Base-by-base conservation (phyloP, 2,329 filamentous ascomycete genomes). In the Pezicula neosporulosa region DNA sequence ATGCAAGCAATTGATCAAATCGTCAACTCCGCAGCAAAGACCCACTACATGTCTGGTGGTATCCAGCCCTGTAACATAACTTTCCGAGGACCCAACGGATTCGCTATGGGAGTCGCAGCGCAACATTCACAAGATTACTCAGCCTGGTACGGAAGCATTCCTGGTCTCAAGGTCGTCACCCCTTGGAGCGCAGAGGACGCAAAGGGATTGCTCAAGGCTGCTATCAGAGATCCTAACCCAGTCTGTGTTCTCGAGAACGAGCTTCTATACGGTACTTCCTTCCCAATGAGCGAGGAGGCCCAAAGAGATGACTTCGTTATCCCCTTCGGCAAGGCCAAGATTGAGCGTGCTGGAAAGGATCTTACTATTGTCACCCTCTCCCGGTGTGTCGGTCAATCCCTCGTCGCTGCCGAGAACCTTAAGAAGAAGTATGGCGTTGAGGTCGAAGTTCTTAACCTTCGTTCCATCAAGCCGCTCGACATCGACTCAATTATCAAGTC, bases 1-100 rank as follows among this genome's bases (percentile, higher is more conserved):
- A 99, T 99, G 94, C 94, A 99, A 79, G 90, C 94, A 70, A 99
- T 99, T 74, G 94, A 99, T 73, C 94, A 99, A 74, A 90, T 99
- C 70, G 92, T 99, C 84, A 99, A 99, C 85, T 97, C 93, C 46
- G 94, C 82, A 64, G 94, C 91, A 69, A 99, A 99, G 83, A 99
- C 94, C 52, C 93, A 99, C 69, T 99, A 99, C 82, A 99, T 99
- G 94, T 97, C 94, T 59, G 94, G 94, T 66, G 94, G 94, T 73
- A 97, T 97, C 73, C 94, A 99, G 77, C 94, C 94, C 66, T 99
- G 94, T 79, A 97, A 97, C 80, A 93, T 99, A 76, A 97, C 94
- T 64, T 99, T 99, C 87, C 92, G 94, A 71, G 94, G 94, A 49
- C 94, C 94, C 75, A 99, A 99, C 77, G 94, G 94, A 67, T 99